phyloP scores from a whole-genome alignment of 2,329 filamentous ascomycete genomes.

The Phyllosticta ampelicida region DNA sequence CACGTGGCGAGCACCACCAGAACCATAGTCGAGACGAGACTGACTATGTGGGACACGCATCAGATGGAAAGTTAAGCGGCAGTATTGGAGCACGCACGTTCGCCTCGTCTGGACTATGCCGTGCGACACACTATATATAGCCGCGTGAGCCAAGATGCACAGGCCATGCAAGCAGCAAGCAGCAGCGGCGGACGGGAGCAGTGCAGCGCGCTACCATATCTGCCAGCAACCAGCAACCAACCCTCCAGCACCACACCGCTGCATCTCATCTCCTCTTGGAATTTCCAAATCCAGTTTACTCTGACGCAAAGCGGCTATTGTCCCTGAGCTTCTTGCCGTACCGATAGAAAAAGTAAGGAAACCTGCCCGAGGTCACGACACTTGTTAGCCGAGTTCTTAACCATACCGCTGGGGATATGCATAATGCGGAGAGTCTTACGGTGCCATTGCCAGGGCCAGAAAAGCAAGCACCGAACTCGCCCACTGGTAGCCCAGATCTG shows the following conservation, averaged over 20 bases:
- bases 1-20: conserved; percentile 4
- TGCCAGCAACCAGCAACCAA: background rate
- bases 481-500: conserved; percentile 40
- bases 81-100: conserved; percentile 7
- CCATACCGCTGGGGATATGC: conserved; percentile 16
- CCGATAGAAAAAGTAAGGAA: conserved; percentile 38
- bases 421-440: conserved; percentile 21
- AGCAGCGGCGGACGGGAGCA: background rate
- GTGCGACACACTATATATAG: conserved; percentile 12
- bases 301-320: conserved; percentile 36
- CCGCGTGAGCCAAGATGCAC: background rate
- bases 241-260: background rate
- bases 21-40: background rate
- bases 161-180: conserved; percentile 4
- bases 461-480: conserved; percentile 38
- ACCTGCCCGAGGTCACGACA: conserved; percentile 21
- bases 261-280: conserved; percentile 1
- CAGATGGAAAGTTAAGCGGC: background rate
- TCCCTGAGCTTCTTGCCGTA: conserved; percentile 39
- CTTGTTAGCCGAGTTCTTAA: conserved; percentile 22
- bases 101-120: conserved; percentile 4
- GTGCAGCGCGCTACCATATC: background rate
- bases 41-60: background rate
- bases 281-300: conserved; percentile 14
- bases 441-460: conserved; percentile 39